These are phyloP conservation scores for Penicillium glabrum DNA, from an alignment of 2,329 filamentous ascomycete species.

Conservation along the genomic window DNA sequence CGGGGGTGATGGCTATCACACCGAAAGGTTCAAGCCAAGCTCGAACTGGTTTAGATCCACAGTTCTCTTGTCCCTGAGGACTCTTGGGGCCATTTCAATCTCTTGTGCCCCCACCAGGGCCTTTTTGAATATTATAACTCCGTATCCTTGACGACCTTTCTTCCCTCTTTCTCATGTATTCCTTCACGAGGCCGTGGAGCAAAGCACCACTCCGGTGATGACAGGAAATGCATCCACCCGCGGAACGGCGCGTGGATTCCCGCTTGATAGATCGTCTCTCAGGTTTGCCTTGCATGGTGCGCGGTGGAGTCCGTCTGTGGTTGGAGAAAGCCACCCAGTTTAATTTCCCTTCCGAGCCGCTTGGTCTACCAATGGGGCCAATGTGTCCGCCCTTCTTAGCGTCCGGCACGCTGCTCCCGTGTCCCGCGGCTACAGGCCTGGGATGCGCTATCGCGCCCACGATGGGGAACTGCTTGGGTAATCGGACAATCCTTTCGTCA, in stretches of 20 bases:
- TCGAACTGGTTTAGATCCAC: slow-evolving; percentile 4
- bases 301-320: neutral
- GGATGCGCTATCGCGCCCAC: slow-evolving; percentile 2
- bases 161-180: neutral
- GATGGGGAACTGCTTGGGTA: neutral
- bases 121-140: neutral
- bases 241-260: slow-evolving; percentile 16
- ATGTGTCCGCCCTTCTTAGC: neutral
- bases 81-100: neutral
- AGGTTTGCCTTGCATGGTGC: slow-evolving; percentile 5
- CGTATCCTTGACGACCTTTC: neutral
- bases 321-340: neutral
- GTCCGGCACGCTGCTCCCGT: slow-evolving; percentile 2
- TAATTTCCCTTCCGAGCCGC: neutral
- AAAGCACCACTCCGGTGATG: neutral
- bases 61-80: neutral
- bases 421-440: slow-evolving; percentile 2
- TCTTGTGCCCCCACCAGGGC: neutral
- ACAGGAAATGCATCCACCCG: slow-evolving; percentile 11
- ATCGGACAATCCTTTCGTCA: neutral
- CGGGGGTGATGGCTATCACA: neutral
- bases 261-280: slow-evolving; percentile 19
- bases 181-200: neutral
- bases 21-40: slow-evolving; percentile 11
- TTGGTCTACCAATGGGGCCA: neutral